phyloP scores from a whole-genome alignment of 169 alveolate genomes.

The Cyclospora cayetanensis region DNA sequence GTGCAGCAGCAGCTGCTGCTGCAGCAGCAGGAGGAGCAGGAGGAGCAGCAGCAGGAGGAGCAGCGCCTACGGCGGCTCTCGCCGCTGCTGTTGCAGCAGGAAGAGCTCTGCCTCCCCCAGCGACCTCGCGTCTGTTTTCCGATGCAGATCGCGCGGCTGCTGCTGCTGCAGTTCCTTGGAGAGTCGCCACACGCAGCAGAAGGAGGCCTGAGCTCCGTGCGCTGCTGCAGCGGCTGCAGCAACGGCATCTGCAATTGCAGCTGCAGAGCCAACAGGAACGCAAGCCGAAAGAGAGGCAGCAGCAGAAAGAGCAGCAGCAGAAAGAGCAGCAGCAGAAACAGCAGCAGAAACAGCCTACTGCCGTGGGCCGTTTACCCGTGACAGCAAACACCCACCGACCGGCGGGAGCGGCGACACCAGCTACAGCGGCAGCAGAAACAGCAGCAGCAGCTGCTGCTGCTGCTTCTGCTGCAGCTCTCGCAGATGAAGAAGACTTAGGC shows the following conservation, averaged over 20 bases:
- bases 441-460: background rate
- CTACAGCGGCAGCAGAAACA: background rate
- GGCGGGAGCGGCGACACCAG: background rate
- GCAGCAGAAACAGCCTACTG: background rate
- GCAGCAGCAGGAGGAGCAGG: background rate
- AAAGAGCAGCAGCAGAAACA: background rate
- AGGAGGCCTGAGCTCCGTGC: background rate
- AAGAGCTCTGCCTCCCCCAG: background rate
- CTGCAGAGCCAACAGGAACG: background rate
- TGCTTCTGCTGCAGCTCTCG: background rate
- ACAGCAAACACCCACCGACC: background rate
- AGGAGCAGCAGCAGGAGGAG: background rate
- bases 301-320: background rate
- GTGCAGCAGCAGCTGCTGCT: slow-evolving; percentile 9
- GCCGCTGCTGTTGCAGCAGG: slow-evolving; percentile 22
- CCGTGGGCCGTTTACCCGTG: background rate
- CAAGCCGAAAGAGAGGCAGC: background rate
- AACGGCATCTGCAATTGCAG: background rate
- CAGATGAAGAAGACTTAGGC: background rate
- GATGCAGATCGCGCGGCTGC: background rate
- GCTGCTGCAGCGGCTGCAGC: slow-evolving; percentile 18
- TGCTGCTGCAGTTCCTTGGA: slow-evolving; percentile 11
- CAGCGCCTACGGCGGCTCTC: slow-evolving; percentile 4
- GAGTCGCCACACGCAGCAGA: slow-evolving; percentile 7
- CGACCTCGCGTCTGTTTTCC: background rate